Evolutionary conservation across 2,329 filamentous ascomycete genomes (phyloP).

Genomic region (Penicillium sp.): DNA sequence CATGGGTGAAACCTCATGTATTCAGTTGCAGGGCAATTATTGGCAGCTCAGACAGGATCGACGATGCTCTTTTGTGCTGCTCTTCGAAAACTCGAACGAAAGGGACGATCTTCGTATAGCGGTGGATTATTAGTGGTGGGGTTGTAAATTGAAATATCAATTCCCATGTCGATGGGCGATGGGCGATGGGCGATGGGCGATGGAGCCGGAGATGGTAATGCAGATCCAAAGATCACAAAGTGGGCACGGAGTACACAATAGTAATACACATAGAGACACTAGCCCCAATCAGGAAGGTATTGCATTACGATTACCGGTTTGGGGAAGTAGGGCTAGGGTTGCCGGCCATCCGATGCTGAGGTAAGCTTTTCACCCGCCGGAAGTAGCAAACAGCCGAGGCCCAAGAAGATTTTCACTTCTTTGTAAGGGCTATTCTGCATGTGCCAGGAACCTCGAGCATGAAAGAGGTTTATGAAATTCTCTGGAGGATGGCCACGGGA

Average conservation of each 20-base stretch:
- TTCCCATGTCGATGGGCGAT: too few species aligned
- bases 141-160: too few species aligned
- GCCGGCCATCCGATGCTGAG: background rate
- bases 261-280: background rate
- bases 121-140: too few species aligned
- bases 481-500: background rate
- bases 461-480: background rate
- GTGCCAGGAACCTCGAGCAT: background rate
- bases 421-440: background rate
- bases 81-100: too few species aligned
- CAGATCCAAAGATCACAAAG: too few species aligned
- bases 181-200: too few species aligned
- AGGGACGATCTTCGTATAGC: too few species aligned
- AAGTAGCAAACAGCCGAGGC: background rate
- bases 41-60: background rate
- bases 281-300: background rate
- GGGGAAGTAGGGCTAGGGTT: background rate
- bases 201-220: too few species aligned
- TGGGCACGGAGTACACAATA: too few species aligned
- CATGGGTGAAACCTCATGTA: background rate
- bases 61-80: too few species aligned
- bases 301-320: background rate
- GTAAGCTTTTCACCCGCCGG: background rate
- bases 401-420: background rate
- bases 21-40: background rate